Evolutionary conservation across 768 basidiomycete species (phyloP), one percentile per base, ranked within the genome.

Genomic region (Amanita fuliginea): DNA sequence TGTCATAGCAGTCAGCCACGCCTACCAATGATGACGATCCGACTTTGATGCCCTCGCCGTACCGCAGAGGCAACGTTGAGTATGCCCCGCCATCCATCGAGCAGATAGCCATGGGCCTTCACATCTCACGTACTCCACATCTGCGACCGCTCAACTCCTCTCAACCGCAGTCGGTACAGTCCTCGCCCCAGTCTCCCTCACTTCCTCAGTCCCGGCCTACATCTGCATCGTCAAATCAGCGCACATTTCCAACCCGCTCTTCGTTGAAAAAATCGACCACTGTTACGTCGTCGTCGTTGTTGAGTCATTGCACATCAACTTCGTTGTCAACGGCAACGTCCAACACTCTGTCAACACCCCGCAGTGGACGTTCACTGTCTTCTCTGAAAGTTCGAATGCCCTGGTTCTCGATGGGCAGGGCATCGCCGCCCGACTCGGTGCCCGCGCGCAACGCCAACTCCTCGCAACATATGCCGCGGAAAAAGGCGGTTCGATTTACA

Each of bases 51-150:
- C 54, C 32, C 26, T 49, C 24, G 3, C 53, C 55, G 9, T 57
- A 56, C 34, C 62, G 60, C 21, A 59, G 59, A 35, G 61, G 43
- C 26, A 57, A 50, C 46, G 62, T 54, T 57, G 61, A 14, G 52
- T 56, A 32, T 68, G 72, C 53, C 62, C 72, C 24, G 54, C 69
- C 22, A 51, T 67, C 21, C 42, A 73, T 85, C 35, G 78, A 83
- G 57, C 84, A 87, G 64, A 87, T 87, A 53, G 80, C 82, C 11
- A 86, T 87, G 83, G 85, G 85, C 16, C 71, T 87, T 19, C 85
- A 87, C 62, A 67, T 83, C 26, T 86, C 85, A 5, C 77, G 81
- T 33, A 87, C 85, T 1, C 85, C 85, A 3, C 84, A 86, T 60
- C 64, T 86, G 24, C 74, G 78, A 37, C 70, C 74, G 7, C 60